Evolutionary conservation across 495 filamentous ascomycete species (phyloP).

Genomic region (Talaromyces liani): DNA sequence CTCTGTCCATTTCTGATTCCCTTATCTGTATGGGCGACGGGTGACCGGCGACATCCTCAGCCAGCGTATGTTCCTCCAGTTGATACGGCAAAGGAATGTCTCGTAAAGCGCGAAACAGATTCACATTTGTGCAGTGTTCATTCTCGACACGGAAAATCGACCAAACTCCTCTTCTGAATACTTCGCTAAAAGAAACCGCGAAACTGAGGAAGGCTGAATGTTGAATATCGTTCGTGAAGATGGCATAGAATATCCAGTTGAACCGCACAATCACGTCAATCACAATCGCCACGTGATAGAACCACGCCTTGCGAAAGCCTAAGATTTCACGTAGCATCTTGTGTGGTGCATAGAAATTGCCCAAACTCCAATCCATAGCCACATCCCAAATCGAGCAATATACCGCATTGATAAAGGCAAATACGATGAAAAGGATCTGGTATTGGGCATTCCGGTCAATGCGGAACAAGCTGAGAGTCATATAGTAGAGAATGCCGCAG

Average conservation of each 20-base stretch:
- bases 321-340: constrained; percentile 72
- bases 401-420: constrained; percentile 69
- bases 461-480: constrained; percentile 72
- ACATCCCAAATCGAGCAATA: constrained; percentile 93
- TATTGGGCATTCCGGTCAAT: constrained; percentile 52
- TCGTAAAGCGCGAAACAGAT: constrained; percentile 71
- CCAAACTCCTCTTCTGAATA: constrained; percentile 80
- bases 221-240: constrained; percentile 68
- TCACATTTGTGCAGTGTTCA: constrained; percentile 86
- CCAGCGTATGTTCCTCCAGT: constrained; percentile 24
- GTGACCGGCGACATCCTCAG: constrained; percentile 9
- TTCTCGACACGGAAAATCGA: constrained; percentile 91
- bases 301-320: constrained; percentile 65
- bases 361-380: constrained; percentile 91
- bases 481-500: constrained; percentile 73
- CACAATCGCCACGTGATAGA: constrained; percentile 80
- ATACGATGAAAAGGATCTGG: constrained; percentile 66
- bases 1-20: constrained; percentile 1
- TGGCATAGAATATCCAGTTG: constrained; percentile 91
- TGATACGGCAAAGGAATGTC: constrained; percentile 78
- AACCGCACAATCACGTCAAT: constrained; percentile 86
- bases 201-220: constrained; percentile 76
- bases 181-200: constrained; percentile 65
- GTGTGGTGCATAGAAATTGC: constrained; percentile 63
- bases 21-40: constrained; percentile 15